Conservation (phyloP, 208 protist genomes). For the Trypanosoma vivax region DNA sequence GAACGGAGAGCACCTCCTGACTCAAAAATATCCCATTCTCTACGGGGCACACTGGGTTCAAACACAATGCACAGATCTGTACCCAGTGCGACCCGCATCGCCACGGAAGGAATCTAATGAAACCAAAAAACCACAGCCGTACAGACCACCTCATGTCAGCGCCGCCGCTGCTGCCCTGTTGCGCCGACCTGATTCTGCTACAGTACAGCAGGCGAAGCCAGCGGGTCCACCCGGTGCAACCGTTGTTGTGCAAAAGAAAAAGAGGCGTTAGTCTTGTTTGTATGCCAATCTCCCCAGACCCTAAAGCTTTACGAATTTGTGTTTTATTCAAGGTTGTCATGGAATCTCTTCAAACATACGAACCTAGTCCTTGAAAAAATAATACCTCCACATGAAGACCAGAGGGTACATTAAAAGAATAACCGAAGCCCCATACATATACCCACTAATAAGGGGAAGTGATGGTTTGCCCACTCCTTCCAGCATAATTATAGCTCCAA, state of each 20-base stretch:
- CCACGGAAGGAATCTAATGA: conserved; percentile 29
- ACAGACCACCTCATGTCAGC: conserved; percentile 60
- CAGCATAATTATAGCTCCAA: too few relatives aligned
- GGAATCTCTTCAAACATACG: too few relatives aligned
- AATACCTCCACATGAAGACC: too few relatives aligned
- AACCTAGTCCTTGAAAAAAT: too few relatives aligned
- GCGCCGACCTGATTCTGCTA: conserved; percentile 37
- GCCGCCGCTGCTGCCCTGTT: conserved; percentile 50
- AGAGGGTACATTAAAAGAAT: too few relatives aligned
- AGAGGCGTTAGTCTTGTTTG: conserved; percentile 36
- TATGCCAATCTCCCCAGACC: background rate
- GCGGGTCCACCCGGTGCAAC: conserved; percentile 55
- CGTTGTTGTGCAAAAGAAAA: conserved; percentile 45
- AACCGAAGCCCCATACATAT: too few relatives aligned
- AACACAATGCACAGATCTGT: conserved; percentile 27
- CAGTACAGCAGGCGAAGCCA: conserved; percentile 44
- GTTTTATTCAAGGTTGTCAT: too few relatives aligned
- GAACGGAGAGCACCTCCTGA: conserved; percentile 65
- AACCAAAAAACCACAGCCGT: conserved; percentile 65
- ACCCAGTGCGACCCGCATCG: conserved; percentile 37
- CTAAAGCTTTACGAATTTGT: background rate
- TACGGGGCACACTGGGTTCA: conserved; percentile 79
- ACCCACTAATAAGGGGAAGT: too few relatives aligned
- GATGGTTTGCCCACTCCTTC: too few relatives aligned
- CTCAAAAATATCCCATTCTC: conserved; percentile 60